These are phyloP conservation scores for Sclerotinia borealis DNA, from an alignment of 2,329 filamentous ascomycete genomes.

Conservation along the genomic window DNA sequence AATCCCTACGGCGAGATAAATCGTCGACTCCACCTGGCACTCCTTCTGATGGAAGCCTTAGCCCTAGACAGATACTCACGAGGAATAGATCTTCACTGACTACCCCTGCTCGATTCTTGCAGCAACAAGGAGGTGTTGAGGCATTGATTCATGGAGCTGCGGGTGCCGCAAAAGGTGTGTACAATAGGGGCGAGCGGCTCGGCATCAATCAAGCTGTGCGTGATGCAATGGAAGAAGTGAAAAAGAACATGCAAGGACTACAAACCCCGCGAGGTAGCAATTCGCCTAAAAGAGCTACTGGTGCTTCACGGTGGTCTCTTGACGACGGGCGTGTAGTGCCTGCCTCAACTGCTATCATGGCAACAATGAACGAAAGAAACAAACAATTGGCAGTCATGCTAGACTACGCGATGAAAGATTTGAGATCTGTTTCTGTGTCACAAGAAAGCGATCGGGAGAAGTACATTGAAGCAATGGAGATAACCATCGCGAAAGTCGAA, in stretches of 20 bases:
- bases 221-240: conserved; percentile 75
- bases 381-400: conserved; percentile 61
- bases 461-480: conserved; percentile 48
- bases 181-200: conserved; percentile 67
- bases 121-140: conserved; percentile 54
- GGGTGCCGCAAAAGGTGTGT: conserved; percentile 67
- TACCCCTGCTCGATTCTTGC: conserved; percentile 36
- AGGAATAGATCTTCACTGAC: conserved; percentile 28
- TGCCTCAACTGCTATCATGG: conserved; percentile 36
- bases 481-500: conserved; percentile 57
- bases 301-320: conserved; percentile 28
- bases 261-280: conserved; percentile 48
- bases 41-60: conserved; percentile 25
- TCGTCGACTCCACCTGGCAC: conserved; percentile 27
- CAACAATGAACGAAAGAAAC: conserved; percentile 58
- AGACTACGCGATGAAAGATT: conserved; percentile 55
- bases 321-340: conserved; percentile 27
- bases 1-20: conserved; percentile 36
- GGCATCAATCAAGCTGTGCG: conserved; percentile 75
- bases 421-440: conserved; percentile 54
- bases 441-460: conserved; percentile 38
- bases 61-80: conserved; percentile 20
- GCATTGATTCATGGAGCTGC: conserved; percentile 70
- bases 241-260: conserved; percentile 65
- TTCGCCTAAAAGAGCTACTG: conserved; percentile 23